phyloP scores from a whole-genome alignment of 352 stramenopile genomes.

The Phytopythium boreale region DNA sequence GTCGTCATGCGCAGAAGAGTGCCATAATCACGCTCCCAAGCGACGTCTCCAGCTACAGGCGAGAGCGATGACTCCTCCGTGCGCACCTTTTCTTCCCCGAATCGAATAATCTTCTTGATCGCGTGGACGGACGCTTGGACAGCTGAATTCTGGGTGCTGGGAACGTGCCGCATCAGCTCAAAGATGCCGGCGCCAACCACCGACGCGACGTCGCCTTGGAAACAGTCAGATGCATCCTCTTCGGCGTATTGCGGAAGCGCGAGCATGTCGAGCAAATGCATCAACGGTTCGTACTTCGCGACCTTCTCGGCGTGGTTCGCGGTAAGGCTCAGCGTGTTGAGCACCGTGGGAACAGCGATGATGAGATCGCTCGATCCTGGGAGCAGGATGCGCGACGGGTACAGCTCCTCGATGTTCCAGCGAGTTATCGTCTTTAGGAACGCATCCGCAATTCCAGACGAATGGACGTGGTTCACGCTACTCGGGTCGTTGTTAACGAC shows the following conservation, averaged over 20 bases:
- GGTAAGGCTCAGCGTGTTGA: conserved; percentile 93
- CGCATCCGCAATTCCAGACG: conserved; percentile 88
- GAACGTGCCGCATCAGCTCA: conserved; percentile 95
- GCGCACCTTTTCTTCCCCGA: conserved; percentile 52
- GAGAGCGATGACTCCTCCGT: conserved; percentile 7
- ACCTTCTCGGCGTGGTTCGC: conserved; percentile 90
- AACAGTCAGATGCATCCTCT: conserved; percentile 80
- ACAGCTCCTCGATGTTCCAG: conserved; percentile 64
- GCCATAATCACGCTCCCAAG: conserved; percentile 15
- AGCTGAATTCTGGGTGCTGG: conserved; percentile 78
- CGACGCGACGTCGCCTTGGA: conserved; percentile 92
- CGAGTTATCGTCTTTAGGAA: conserved; percentile 92
- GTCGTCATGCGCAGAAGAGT: conserved; percentile 62
- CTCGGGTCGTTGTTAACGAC: conserved; percentile 97
- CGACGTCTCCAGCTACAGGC: background rate
- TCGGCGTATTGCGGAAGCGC: conserved; percentile 86
- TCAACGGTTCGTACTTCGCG: conserved; percentile 86
- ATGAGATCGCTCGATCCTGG: conserved; percentile 91
- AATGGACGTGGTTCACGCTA: conserved; percentile 94
- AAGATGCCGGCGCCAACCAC: conserved; percentile 94
- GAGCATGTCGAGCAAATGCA: conserved; percentile 91
- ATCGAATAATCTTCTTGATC: conserved; percentile 89
- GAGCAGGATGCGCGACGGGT: conserved; percentile 46
- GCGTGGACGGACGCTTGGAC: conserved; percentile 89
- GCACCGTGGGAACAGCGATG: conserved; percentile 92